These are phyloP conservation scores for Fraxinus velutina DNA, from an alignment of 305 asterid genomes.

Conservation along the genomic window DNA sequence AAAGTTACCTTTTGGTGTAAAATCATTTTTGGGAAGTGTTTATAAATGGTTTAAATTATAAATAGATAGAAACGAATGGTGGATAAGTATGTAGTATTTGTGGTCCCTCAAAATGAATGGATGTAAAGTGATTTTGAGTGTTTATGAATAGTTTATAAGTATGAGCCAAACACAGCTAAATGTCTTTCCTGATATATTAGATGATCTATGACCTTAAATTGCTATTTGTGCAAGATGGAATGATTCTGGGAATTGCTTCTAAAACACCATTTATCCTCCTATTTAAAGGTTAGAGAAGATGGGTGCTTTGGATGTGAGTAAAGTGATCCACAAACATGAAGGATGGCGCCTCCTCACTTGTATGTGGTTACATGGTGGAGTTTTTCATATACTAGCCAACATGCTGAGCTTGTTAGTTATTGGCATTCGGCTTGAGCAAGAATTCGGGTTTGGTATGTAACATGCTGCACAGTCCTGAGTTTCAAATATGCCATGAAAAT, in stretches of 20 bases:
- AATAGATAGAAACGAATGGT: not conserved
- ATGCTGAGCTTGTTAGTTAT: conserved; percentile 50
- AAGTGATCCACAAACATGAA: conserved; percentile 44
- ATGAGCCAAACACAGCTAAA: not conserved
- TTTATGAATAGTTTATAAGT: not conserved
- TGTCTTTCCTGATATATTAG: not conserved
- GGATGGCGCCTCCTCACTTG: conserved; percentile 60
- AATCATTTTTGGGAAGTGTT: not conserved
- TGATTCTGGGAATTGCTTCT: conserved; percentile 3
- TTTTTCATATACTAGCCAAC: conserved; percentile 56
- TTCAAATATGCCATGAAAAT: not conserved
- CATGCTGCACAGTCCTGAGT: not conserved
- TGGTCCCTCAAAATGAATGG: not conserved
- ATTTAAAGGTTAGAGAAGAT: conserved; percentile 45
- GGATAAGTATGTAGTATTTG: not conserved
- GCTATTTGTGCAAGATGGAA: not conserved
- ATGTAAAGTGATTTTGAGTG: not conserved
- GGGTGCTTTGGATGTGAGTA: conserved; percentile 50
- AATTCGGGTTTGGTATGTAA: conserved; percentile 50
- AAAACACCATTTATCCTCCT: not conserved
- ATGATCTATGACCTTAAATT: not conserved
- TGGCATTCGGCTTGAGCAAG: conserved; percentile 57
- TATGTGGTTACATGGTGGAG: conserved; percentile 58
- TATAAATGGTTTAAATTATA: not conserved
- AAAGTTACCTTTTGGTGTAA: not conserved